These are phyloP conservation scores for Saccharomycopsis guyanensis DNA, from an alignment of 805 yeast species.

Conservation along the genomic window DNA sequence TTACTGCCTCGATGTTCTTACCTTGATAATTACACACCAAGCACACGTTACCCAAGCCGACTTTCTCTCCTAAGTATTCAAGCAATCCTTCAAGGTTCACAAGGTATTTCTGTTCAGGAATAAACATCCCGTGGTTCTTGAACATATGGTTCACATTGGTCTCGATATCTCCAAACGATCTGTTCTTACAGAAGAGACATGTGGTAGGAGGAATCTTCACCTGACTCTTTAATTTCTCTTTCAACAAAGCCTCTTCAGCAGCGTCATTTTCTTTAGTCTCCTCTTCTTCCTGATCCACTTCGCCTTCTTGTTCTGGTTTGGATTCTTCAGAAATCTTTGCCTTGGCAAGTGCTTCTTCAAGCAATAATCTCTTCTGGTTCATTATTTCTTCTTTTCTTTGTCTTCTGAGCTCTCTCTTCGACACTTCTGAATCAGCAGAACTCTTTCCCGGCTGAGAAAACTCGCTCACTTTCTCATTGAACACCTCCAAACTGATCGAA, in stretches of 20 bases:
- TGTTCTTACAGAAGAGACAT: constrained; percentile 50
- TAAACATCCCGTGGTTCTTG: constrained; percentile 69
- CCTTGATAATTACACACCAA: constrained; percentile 83
- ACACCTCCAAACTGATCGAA: constrained; percentile 56
- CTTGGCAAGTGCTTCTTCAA: constrained; percentile 29
- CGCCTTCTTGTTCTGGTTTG: constrained; percentile 7
- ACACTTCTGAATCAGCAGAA: constrained; percentile 19
- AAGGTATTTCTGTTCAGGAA: constrained; percentile 77
- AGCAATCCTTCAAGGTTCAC: constrained; percentile 68
- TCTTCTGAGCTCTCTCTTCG: constrained; percentile 36
- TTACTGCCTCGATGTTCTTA: constrained; percentile 70
- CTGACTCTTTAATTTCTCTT: constrained; percentile 32
- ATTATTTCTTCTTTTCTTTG: constrained; percentile 35
- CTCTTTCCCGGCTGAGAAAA: not conserved
- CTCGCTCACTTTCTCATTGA: constrained; percentile 58
- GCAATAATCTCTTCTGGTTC: constrained; percentile 34
- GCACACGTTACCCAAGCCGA: constrained; percentile 88
- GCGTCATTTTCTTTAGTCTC: constrained; percentile 4
- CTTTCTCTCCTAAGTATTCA: constrained; percentile 76
- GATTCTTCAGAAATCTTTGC: constrained; percentile 2
- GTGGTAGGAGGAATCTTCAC: constrained; percentile 41
- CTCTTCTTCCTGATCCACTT: constrained; percentile 13
- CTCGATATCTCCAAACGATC: constrained; percentile 39
- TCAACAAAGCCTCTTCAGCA: constrained; percentile 25
- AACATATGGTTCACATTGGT: constrained; percentile 68